A percentile compares a stretch with the other conserved stretches of the same genome.
Evolutionary conservation across 495 filamentous ascomycete species (phyloP).

Genomic region (Aeminium ludgeri): DNA sequence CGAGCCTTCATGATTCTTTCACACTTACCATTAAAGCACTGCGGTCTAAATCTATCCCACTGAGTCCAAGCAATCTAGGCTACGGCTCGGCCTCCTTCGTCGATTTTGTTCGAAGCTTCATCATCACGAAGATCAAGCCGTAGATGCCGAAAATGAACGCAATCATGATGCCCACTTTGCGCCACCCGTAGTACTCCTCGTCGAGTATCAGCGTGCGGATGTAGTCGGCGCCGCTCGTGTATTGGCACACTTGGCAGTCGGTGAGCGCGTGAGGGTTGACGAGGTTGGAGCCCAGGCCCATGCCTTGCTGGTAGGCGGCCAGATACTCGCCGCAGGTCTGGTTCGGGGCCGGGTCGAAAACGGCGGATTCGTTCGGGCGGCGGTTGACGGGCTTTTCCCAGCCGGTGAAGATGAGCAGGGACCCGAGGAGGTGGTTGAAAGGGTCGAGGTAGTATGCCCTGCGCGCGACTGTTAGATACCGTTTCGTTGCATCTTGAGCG

Average conservation of each 20-base stretch:
- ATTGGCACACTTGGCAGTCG: conserved; percentile 47
- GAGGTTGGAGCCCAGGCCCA: conserved; percentile 22
- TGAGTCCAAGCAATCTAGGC: too few relatives aligned
- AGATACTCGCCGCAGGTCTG: conserved; percentile 19
- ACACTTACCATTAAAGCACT: too few relatives aligned
- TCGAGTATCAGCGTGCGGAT: conserved; percentile 43
- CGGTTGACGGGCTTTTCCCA: conserved; percentile 23
- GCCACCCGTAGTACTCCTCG: conserved; percentile 6
- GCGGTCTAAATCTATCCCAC: too few relatives aligned
- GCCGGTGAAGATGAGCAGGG: conserved; percentile 28
- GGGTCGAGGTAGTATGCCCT: conserved; percentile 60
- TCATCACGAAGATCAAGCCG: conserved; percentile 3
- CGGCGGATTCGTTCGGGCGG: conserved; percentile 10
- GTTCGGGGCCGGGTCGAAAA: conserved; percentile 7
- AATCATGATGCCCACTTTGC: conserved; percentile 6
- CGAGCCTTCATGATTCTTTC: too few relatives aligned
- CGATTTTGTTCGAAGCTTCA: conserved; percentile 3
- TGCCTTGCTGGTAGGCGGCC: conserved; percentile 15
- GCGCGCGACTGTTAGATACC: neutral
- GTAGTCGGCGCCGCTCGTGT: conserved; percentile 42
- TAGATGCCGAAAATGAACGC: conserved; percentile 1
- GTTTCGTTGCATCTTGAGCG: too few relatives aligned
- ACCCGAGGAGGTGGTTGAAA: conserved; percentile 38
- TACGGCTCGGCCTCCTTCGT: conserved; percentile 2
- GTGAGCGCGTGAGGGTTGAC: conserved; percentile 27